Evolutionary conservation across 2,329 filamentous ascomycete genomes (phyloP).

Genomic region (Phyllosticta citrichinensis): DNA sequence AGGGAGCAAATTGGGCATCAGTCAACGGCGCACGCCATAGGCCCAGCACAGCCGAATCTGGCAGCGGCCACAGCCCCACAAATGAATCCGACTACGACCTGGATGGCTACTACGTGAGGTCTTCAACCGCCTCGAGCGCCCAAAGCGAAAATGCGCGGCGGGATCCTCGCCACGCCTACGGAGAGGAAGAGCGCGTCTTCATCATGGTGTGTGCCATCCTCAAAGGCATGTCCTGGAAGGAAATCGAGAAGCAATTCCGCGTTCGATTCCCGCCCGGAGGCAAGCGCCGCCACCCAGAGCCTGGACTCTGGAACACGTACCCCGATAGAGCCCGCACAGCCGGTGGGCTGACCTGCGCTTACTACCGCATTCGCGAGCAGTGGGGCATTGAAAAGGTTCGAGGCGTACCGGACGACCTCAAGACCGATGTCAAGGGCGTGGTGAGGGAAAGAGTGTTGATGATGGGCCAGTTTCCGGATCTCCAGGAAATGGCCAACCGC

Average conservation of each 20-base stretch:
- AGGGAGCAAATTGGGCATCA: not conserved
- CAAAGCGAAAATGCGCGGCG: not conserved
- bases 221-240: conserved; percentile 9
- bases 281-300: conserved; percentile 7
- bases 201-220: conserved; percentile 10
- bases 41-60: conserved; percentile 1
- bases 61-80: not conserved
- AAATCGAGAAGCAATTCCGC: conserved; percentile 9
- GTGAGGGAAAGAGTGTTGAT: not conserved
- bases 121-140: not conserved
- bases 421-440: conserved; percentile 6
- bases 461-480: conserved; percentile 10
- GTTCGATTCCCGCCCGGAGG: conserved; percentile 3
- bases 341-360: conserved; percentile 7
- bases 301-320: conserved; percentile 8
- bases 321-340: conserved; percentile 7
- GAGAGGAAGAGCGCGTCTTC: conserved; percentile 9
- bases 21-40: not conserved
- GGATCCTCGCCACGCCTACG: conserved; percentile 7
- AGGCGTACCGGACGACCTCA: conserved; percentile 8
- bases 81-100: conserved; percentile 1
- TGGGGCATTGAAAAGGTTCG: conserved; percentile 10
- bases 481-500: not conserved
- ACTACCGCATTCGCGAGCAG: conserved; percentile 10
- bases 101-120: not conserved